A percentile compares a stretch with the other conserved stretches of the same genome.
Conservation (phyloP, 2,329 filamentous ascomycete genomes). For the Cladosporium sp. region DNA sequence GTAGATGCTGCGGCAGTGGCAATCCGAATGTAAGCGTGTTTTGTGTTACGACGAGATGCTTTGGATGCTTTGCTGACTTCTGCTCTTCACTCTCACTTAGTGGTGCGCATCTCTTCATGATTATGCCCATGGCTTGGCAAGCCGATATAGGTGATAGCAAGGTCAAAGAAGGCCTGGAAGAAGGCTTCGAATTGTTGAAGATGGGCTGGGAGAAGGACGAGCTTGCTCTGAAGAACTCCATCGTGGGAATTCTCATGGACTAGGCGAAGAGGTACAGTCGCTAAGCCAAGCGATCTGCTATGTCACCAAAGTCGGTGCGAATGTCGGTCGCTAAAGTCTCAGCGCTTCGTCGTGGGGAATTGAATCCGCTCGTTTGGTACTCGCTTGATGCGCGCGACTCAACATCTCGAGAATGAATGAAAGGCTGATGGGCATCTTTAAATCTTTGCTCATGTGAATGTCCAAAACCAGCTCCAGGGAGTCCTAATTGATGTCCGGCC, state of each 20-base stretch:
- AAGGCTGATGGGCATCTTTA: neutral
- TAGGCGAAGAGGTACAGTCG: neutral
- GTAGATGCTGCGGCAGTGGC: constrained; percentile 21
- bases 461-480: neutral
- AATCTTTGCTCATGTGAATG: neutral
- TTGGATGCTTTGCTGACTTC: neutral
- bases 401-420: constrained; percentile 2
- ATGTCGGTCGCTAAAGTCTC: constrained; percentile 4
- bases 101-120: constrained; percentile 22
- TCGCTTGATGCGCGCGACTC: constrained; percentile 10
- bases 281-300: neutral
- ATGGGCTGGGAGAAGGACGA: constrained; percentile 8
- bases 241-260: neutral
- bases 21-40: constrained; percentile 17
- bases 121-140: constrained; percentile 18
- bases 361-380: constrained; percentile 4
- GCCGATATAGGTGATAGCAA: neutral
- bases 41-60: neutral
- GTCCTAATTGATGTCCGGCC: neutral
- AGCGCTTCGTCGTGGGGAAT: constrained; percentile 1
- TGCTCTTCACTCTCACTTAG: neutral
- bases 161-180: neutral
- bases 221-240: constrained; percentile 2
- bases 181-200: constrained; percentile 3
- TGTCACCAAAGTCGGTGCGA: neutral